These are phyloP conservation scores for Apiotrichum domesticum DNA, from an alignment of 1,284 basidiomycete genomes.

Conservation along the genomic window DNA sequence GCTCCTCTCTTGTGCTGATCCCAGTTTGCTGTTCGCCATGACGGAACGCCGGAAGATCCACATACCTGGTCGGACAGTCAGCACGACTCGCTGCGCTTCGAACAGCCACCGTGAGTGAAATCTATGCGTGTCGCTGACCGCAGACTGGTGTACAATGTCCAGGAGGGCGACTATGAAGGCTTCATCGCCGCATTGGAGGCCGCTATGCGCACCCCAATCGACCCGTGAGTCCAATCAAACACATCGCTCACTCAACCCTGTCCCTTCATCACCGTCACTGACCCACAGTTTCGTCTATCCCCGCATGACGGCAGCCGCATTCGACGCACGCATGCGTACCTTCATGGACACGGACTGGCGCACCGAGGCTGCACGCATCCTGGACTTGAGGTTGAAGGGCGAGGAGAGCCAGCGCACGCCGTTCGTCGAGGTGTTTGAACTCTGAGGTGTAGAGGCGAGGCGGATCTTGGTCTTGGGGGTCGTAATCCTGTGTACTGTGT, in stretches of 20 bases:
- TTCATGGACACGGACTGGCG: slow-evolving; percentile 21
- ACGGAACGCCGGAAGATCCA: slow-evolving; percentile 8
- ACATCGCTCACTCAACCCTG: background rate
- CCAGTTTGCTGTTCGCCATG: slow-evolving; percentile 11
- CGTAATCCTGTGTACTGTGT: too few species aligned
- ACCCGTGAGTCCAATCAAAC: slow-evolving; percentile 8
- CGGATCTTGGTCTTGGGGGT: too few species aligned
- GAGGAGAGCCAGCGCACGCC: slow-evolving; percentile 4
- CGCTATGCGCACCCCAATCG: slow-evolving; percentile 16
- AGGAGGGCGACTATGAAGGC: slow-evolving; percentile 18
- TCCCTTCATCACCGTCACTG: background rate
- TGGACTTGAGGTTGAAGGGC: slow-evolving; percentile 4
- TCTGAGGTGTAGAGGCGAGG: background rate
- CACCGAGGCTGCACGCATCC: slow-evolving; percentile 7
- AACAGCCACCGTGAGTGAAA: slow-evolving; percentile 18
- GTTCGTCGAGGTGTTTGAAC: slow-evolving; percentile 4
- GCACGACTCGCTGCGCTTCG: slow-evolving; percentile 19
- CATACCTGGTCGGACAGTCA: slow-evolving; percentile 17
- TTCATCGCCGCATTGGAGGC: slow-evolving; percentile 18
- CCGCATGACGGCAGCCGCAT: slow-evolving; percentile 13
- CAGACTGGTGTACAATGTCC: slow-evolving; percentile 24
- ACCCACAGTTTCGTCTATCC: slow-evolving; percentile 1
- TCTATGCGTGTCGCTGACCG: background rate
- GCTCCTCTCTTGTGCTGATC: background rate
- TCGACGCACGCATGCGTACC: slow-evolving; percentile 16